Evolutionary conservation across 2,329 filamentous ascomycete genomes (phyloP).

Genomic region (Hypoxylon sp.): DNA sequence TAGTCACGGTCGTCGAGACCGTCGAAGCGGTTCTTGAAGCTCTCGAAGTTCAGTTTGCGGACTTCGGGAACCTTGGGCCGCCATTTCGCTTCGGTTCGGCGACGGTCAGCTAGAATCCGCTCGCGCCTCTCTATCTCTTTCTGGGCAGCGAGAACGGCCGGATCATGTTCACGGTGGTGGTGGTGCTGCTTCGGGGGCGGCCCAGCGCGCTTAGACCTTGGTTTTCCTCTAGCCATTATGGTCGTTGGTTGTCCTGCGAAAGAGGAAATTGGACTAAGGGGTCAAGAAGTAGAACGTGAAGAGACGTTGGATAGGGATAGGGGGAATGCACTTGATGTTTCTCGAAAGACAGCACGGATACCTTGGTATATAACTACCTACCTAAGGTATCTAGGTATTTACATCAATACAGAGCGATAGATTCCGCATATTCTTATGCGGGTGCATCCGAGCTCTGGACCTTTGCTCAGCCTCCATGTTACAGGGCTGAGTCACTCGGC

Average conservation of each 20-base stretch:
- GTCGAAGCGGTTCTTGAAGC: slow-evolving; percentile 58
- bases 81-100: slow-evolving; percentile 54
- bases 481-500: slow-evolving; percentile 29
- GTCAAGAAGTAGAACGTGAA: neutral
- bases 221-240: slow-evolving; percentile 33
- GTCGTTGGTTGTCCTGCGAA: neutral
- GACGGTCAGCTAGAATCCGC: slow-evolving; percentile 52
- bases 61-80: slow-evolving; percentile 56
- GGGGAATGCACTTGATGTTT: neutral
- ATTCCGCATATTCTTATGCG: neutral
- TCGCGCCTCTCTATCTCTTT: slow-evolving; percentile 55
- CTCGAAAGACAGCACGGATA: neutral
- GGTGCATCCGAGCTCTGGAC: neutral
- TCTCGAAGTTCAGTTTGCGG: slow-evolving; percentile 57
- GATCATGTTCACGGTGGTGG: slow-evolving; percentile 47
- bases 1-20: slow-evolving; percentile 53
- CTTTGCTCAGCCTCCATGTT: slow-evolving; percentile 5
- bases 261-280: neutral
- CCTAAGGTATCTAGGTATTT: neutral
- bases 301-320: neutral
- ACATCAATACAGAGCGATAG: neutral
- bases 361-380: neutral
- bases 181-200: slow-evolving; percentile 13
- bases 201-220: slow-evolving; percentile 6
- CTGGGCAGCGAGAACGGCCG: slow-evolving; percentile 49